Base-by-base conservation (phyloP, 2,329 filamentous ascomycete genomes). In the Colletotrichum lupini region DNA sequence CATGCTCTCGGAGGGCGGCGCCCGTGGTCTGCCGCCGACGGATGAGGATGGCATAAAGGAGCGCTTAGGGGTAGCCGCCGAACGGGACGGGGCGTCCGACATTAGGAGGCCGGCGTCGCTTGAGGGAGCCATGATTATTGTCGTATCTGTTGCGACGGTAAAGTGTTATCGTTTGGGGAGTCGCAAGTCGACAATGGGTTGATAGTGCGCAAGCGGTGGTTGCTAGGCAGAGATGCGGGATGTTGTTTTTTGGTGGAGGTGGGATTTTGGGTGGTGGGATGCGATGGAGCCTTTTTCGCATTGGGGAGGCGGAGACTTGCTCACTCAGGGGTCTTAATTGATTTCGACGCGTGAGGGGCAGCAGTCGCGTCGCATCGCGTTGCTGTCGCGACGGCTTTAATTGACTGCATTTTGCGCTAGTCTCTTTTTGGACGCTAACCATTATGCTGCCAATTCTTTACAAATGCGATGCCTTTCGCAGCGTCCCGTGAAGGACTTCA, bases 1-100 rank as follows among this genome's bases (percentile, higher is more conserved):
- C 74, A 87, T 78, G 74, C 88, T 91, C 81, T 92, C 91, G 5
- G 91, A 92, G 1, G 89, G 90, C n/a, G 90, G 90, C 0, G 85
- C 89, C 76, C 88, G 83, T 30, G 89, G 89, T 49, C 89, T 85
- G 16, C 85, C 82, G 49, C 85, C 85, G 7, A 88, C 89, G 8
- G 88, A 90, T 56, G 87, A 87, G 70, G 85, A 85, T 66, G 85
- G 83, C 64, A 80, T 82, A 35, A 81, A 79, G 73, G 83, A 83
- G 69, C 83, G 81, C 74, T 83, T 83, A 63, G 86, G 86, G 56
- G 87, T 86, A 66, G 81, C 78, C 52, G 81, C 81, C 59, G 82
- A 78, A 75, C 84, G 82, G 57, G 85, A 86, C 62, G 84, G 83
- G 70, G 83, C 87, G 77, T 91, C 89, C 74, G 89, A 91, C 87